phyloP scores from a whole-genome alignment of 208 protist genomes.

The Trypanosoma conorhini region DNA sequence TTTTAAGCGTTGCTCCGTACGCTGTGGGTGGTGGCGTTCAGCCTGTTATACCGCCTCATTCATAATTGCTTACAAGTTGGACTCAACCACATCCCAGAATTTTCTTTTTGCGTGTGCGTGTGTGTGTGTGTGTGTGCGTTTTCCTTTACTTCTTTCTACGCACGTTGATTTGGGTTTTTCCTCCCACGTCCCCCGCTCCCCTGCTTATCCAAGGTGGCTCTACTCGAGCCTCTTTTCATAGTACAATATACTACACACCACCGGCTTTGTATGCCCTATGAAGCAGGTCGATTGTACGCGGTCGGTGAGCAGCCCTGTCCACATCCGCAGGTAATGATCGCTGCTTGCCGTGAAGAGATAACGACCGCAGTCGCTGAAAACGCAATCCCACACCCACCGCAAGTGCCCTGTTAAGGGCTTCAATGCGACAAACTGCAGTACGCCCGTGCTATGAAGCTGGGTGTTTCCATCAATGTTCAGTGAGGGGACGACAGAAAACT shows the following conservation, averaged over 20 bases:
- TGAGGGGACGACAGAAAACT: slow-evolving; percentile 19
- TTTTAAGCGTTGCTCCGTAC: not conserved
- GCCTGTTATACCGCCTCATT: not conserved
- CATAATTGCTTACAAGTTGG: not conserved
- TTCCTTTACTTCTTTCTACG: not conserved
- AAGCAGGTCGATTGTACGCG: slow-evolving; percentile 62
- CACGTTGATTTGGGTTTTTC: not conserved
- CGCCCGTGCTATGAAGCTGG: not conserved
- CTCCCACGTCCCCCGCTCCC: not conserved
- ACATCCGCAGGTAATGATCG: slow-evolving; percentile 76
- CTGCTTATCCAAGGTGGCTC: not conserved
- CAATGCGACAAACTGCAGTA: slow-evolving; percentile 49
- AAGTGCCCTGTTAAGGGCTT: slow-evolving; percentile 71
- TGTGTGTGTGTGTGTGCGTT: not conserved
- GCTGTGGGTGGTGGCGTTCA: not conserved
- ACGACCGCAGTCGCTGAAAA: slow-evolving; percentile 71
- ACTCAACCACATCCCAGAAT: not conserved
- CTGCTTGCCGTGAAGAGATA: slow-evolving; percentile 84
- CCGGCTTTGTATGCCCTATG: slow-evolving; percentile 83
- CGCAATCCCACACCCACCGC: slow-evolving; percentile 89
- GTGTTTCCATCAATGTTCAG: slow-evolving; percentile 16
- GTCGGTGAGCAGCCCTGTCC: slow-evolving; percentile 60
- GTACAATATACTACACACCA: slow-evolving; percentile 46
- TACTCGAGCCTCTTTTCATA: slow-evolving; percentile 25
- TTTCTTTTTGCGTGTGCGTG: too few species aligned